Base-by-base conservation (phyloP, 192 early-diverging fungal genomes). In the Linderina pennispora region DNA sequence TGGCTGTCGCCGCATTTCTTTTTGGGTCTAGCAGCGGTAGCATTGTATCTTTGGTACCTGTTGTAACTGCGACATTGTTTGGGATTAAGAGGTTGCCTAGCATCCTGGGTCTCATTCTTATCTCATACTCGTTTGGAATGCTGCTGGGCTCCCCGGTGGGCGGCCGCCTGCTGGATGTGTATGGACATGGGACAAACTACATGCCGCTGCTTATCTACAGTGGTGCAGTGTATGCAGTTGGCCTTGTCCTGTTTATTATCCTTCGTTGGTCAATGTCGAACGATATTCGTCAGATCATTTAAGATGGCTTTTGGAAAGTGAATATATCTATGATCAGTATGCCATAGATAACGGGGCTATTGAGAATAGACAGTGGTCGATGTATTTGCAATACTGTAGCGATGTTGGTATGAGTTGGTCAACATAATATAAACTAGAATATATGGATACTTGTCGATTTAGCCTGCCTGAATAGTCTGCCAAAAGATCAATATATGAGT, bases 1-100 rank as follows among this genome's bases (percentile, higher is more conserved):
- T 68, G 1, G 18, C 56, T 23, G 31, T 38, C 0, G 39, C 48
- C 17, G 65, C 58, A 9, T 18, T 56, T 1, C 2, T 68, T 11
- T 68, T 53, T 37, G 63, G 63, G 1, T 49, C 58, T 23, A 34
- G 23, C 10, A 50, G 50, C n/a, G 63, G 63, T 6, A 45, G 46
- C 23, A 37, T 56, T n/a, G 48, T 68, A 2, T 43, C 44, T 8
- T 21, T 61, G 36, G 37, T 61, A 17, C 65, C 65, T 8, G 58
- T 62, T 1, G 45, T 57, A 0, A 50, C 50, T 0, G 58, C 58
- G 4, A 45, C 32, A 7, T 21, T 54, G 2, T 68, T 61, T 44
- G 65, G 58, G 8, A 36, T 57, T 9, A 45, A 55, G 24, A 38
- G 55, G 18, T 16, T 68, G 14, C 40, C 58, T 0, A 68, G 58